These are phyloP conservation scores for Rosellinia necatrix DNA, from an alignment of 2,329 filamentous ascomycete species.

Conservation along the genomic window DNA sequence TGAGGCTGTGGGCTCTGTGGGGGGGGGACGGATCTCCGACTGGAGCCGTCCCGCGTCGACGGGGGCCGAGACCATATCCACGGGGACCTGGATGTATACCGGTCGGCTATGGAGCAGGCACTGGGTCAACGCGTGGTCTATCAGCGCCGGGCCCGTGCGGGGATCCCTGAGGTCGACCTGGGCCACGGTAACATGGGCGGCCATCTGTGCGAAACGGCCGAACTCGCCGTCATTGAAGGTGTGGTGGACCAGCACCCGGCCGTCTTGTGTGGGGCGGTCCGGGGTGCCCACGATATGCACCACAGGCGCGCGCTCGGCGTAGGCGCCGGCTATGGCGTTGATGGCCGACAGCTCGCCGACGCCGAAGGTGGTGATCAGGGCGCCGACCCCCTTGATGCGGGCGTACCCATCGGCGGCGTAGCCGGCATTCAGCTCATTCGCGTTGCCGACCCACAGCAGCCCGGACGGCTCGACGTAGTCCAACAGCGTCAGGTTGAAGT, in stretches of 20 bases:
- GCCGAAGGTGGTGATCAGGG: conserved; percentile 63
- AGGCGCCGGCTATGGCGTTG: conserved; percentile 63
- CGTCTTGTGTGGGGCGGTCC: conserved; percentile 47
- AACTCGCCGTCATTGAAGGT: conserved; percentile 62
- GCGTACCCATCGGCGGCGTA: conserved; percentile 64
- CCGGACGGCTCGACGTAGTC: conserved; percentile 46
- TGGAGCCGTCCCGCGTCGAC: conserved; percentile 43
- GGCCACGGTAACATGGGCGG: conserved; percentile 52
- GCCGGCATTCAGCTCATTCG: conserved; percentile 62
- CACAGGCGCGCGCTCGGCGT: conserved; percentile 59
- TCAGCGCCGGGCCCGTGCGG: conserved; percentile 50
- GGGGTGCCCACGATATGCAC: conserved; percentile 64
- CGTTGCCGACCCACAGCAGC: conserved; percentile 54
- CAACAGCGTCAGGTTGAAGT: conserved; percentile 46
- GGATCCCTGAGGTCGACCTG: conserved; percentile 53
- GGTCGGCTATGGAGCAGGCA: conserved; percentile 58
- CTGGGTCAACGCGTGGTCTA: conserved; percentile 55
- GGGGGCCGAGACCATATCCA: conserved; percentile 52
- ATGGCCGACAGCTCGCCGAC: conserved; percentile 62
- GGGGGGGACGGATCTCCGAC: conserved; percentile 31
- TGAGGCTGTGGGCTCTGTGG: conserved; percentile 13
- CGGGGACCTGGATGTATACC: conserved; percentile 60
- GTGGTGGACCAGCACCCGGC: conserved; percentile 54
- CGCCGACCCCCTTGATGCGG: conserved; percentile 54
- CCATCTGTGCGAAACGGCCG: conserved; percentile 55